Evolutionary conservation across 2,329 filamentous ascomycete genomes (phyloP).

Genomic region (Trichophyton rubrum): DNA sequence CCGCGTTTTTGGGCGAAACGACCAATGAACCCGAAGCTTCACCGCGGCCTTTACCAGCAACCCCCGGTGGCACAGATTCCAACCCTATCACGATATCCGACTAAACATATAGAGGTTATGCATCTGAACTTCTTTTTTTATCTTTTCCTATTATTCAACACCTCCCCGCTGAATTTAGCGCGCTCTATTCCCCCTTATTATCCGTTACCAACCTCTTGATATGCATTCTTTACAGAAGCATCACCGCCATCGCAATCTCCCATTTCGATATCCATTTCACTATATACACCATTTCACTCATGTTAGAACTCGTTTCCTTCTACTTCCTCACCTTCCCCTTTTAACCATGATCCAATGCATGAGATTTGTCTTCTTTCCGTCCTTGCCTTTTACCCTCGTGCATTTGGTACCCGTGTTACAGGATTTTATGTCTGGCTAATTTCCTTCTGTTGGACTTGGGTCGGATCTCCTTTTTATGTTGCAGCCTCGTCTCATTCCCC

Average conservation of each 20-base stretch:
- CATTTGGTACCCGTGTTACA: not conserved
- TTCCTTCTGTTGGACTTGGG: not conserved
- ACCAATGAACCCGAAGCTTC: not conserved
- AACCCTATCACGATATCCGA: slow-evolving; percentile 4
- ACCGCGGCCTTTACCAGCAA: not conserved
- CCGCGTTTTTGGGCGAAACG: not conserved
- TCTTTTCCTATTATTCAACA: not conserved
- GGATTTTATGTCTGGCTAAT: not conserved
- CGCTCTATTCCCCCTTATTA: not conserved
- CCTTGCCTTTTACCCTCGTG: not conserved
- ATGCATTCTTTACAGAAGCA: not conserved
- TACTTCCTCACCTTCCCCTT: not conserved
- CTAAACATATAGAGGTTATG: not conserved
- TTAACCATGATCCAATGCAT: slow-evolving; percentile 1
- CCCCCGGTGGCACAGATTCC: not conserved
- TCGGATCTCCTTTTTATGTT: not conserved
- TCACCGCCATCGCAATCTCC: not conserved
- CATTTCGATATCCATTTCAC: not conserved
- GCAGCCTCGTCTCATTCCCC: not conserved
- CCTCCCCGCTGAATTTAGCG: not conserved
- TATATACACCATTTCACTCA: not conserved
- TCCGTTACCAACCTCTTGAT: not conserved
- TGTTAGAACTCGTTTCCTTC: not conserved
- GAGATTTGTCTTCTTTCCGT: not conserved
- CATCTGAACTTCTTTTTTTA: too few species aligned